Percentiles rank a stretch among this genome's conserved stretches.
Conservation (phyloP, 768 basidiomycete genomes). For the Chalciporus sphaerocephalus region DNA sequence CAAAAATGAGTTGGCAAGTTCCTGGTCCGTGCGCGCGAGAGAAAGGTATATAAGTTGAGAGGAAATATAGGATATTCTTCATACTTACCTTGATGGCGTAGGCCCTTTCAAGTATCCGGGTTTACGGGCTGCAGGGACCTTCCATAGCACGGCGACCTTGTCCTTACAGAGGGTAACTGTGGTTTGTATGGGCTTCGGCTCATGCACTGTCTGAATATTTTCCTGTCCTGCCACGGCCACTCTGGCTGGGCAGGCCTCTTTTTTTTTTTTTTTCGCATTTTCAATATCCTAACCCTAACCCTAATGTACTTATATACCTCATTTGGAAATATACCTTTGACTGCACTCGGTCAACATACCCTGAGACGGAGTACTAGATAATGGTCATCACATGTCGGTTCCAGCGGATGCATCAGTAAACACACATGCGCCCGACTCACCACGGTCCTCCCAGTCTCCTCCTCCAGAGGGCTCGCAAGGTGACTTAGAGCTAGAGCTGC, state of each 20-base stretch:
- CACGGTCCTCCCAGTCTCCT: slow-evolving; percentile 70
- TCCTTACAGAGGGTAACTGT: slow-evolving; percentile 42
- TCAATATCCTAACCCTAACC: slow-evolving; percentile 38
- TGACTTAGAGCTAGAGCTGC: slow-evolving; percentile 69
- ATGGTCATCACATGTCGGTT: slow-evolving; percentile 12
- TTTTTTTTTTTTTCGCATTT: slow-evolving; percentile 28
- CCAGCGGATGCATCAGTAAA: background rate
- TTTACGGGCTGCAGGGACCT: slow-evolving; percentile 52
- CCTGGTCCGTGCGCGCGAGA: slow-evolving; percentile 24
- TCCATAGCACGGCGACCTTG: slow-evolving; percentile 56
- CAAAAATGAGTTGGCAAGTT: background rate
- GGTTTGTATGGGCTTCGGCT: slow-evolving; percentile 59
- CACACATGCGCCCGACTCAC: slow-evolving; percentile 41
- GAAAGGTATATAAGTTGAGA: slow-evolving; percentile 28
- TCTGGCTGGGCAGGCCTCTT: slow-evolving; percentile 36
- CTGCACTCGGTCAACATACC: background rate
- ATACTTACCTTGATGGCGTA: slow-evolving; percentile 67
- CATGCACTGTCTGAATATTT: slow-evolving; percentile 82
- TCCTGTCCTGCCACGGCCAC: slow-evolving; percentile 62
- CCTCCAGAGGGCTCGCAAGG: slow-evolving; percentile 65
- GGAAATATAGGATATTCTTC: slow-evolving; percentile 18
- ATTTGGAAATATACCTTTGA: background rate
- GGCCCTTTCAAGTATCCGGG: slow-evolving; percentile 50
- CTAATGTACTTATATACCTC: slow-evolving; percentile 6
- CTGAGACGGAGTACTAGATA: too few relatives aligned